A percentile compares a stretch with the other conserved stretches of the same genome.
These are phyloP conservation scores for Penicillium frequentans DNA, from an alignment of 2,329 filamentous ascomycete genomes.

Conservation along the genomic window DNA sequence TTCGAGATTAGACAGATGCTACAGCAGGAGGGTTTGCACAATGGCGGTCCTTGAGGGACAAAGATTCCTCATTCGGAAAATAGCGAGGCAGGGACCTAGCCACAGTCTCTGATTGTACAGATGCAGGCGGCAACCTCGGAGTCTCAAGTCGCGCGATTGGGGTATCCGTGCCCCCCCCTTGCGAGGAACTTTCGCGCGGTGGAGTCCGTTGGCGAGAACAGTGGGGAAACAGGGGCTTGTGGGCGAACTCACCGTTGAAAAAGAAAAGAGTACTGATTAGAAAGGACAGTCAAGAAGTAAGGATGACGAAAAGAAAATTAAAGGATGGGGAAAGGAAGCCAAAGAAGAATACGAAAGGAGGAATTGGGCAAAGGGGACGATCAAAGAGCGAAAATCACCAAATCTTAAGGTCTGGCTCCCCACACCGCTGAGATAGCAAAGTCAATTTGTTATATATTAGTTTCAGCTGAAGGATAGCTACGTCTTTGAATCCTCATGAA, in stretches of 20 bases:
- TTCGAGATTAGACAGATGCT: background rate
- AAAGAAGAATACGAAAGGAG: background rate
- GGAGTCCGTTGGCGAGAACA: conserved; percentile 33
- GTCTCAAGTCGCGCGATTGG: conserved; percentile 9
- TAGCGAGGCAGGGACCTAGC: conserved; percentile 6
- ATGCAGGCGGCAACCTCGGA: background rate
- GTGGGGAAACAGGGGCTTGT: conserved; percentile 27
- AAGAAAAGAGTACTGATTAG: conserved; percentile 1
- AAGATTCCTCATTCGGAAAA: conserved; percentile 5
- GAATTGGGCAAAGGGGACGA: background rate
- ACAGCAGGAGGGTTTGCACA: background rate
- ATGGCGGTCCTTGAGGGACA: conserved; percentile 4
- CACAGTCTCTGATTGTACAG: background rate
- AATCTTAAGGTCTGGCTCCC: conserved; percentile 1
- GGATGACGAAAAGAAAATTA: background rate
- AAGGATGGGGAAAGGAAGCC: background rate
- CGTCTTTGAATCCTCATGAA: background rate
- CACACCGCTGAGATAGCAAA: conserved; percentile 5
- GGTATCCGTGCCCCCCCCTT: conserved; percentile 24
- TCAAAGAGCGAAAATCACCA: background rate
- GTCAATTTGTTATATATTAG: background rate
- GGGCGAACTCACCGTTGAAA: conserved; percentile 15
- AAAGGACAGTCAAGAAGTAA: conserved; percentile 2
- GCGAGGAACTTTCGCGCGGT: conserved; percentile 24
- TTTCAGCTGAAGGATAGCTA: background rate